Conservation (phyloP, 768 basidiomycete species). For the Phanerodontia chrysosporium region DNA sequence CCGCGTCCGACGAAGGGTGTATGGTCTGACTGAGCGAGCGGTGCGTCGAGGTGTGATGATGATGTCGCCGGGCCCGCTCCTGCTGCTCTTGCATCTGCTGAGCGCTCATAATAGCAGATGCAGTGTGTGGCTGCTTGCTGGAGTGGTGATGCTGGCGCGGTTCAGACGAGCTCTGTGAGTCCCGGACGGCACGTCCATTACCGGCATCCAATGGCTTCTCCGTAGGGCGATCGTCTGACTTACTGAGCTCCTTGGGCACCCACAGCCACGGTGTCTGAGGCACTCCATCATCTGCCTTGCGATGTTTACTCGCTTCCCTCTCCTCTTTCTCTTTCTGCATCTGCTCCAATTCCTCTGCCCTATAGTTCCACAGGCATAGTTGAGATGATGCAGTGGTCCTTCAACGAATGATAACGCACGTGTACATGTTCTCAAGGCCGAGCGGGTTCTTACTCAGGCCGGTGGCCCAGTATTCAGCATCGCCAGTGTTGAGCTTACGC, state of each 20-base stretch:
- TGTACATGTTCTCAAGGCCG: constrained; percentile 60
- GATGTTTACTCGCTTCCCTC: constrained; percentile 12
- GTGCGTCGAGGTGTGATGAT: neutral
- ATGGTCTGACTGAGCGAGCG: constrained; percentile 1
- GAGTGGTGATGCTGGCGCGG: neutral
- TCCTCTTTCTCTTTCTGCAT: neutral
- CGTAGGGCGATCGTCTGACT: constrained; percentile 13
- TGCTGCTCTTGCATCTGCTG: neutral
- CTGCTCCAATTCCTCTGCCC: neutral
- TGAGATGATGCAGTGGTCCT: neutral
- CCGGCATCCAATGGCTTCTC: neutral
- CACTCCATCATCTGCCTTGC: constrained; percentile 25
- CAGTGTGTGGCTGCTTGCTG: neutral
- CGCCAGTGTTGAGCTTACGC: constrained; percentile 53
- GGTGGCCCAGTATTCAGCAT: constrained; percentile 61
- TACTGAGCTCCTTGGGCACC: constrained; percentile 34
- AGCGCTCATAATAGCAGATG: neutral
- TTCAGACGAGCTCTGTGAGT: neutral
- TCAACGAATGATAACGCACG: constrained; percentile 37
- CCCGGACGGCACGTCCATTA: constrained; percentile 1
- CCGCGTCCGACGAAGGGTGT: neutral
- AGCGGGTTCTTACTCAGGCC: constrained; percentile 59
- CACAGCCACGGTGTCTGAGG: constrained; percentile 72
- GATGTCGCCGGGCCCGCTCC: neutral
- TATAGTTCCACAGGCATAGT: neutral